These are phyloP conservation scores for Fusarium verticillioides DNA, from an alignment of 2,329 filamentous ascomycete species.

Conservation along the genomic window DNA sequence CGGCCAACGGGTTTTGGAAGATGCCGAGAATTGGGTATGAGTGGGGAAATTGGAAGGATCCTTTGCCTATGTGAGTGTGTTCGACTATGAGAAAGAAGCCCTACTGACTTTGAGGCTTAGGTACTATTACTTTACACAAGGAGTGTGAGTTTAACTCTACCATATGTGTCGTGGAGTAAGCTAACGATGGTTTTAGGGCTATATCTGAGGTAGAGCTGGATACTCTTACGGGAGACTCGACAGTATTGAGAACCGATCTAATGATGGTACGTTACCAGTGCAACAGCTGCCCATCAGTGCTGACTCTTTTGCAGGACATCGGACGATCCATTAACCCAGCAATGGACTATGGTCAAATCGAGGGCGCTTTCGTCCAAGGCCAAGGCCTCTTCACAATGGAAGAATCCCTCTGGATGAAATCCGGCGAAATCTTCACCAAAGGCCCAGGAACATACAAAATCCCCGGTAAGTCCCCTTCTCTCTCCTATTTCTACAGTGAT, in stretches of 20 bases:
- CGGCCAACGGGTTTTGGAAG: slow-evolving; percentile 90
- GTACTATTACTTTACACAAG: slow-evolving; percentile 7
- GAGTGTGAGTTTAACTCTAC: neutral
- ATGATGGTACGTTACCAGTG: neutral
- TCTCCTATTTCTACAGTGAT: no score
- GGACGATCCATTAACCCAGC: neutral
- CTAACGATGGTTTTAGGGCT: neutral
- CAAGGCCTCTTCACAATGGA: slow-evolving; percentile 1
- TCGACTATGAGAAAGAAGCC: rapidly evolving
- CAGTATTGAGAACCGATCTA: neutral
- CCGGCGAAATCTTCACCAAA: neutral
- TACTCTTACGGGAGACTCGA: neutral
- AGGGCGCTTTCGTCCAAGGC: neutral
- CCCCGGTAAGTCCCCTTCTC: neutral
- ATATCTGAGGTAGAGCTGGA: neutral
- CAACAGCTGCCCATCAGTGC: rapidly evolving
- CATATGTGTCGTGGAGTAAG: no score
- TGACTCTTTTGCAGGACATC: neutral
- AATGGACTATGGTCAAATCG: slow-evolving; percentile 2
- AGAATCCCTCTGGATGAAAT: neutral
- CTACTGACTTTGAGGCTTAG: neutral
- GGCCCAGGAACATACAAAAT: slow-evolving; percentile 3
- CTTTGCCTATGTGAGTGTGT: slow-evolving; percentile 70
- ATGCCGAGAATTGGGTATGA: slow-evolving; percentile 92
- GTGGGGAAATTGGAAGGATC: slow-evolving; percentile 89